Percentiles rank a stretch among this genome's conserved stretches.
Conservation (phyloP, 768 basidiomycete genomes). For the Trametes villosa region DNA sequence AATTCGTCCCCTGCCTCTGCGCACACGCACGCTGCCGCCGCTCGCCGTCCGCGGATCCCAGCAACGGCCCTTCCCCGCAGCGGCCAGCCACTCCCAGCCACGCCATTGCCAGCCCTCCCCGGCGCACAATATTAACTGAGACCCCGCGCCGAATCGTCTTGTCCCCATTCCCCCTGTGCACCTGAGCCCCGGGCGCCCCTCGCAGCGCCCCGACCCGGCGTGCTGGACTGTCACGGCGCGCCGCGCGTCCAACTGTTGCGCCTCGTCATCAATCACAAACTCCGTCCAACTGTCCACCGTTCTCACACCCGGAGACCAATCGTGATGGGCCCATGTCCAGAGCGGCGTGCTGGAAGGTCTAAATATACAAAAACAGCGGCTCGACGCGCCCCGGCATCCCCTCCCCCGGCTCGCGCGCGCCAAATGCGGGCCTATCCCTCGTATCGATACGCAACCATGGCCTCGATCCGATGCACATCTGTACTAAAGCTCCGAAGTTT, state of each 20-base stretch:
- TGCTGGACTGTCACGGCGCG: constrained; percentile 16
- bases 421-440: constrained; percentile 57
- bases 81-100: not conserved
- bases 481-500: constrained; percentile 97
- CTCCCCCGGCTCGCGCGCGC: constrained; percentile 2
- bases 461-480: constrained; percentile 96
- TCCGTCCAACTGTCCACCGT: not conserved
- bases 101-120: not conserved
- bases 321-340: constrained; percentile 2
- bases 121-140: not conserved
- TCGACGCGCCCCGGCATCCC: constrained; percentile 11
- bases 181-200: not conserved
- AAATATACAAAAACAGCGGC: not conserved
- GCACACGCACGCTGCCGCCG: not conserved
- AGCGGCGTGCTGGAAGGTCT: not conserved
- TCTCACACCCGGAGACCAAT: constrained; percentile 15
- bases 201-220: constrained; percentile 9
- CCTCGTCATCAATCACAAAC: constrained; percentile 20
- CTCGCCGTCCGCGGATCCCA: not conserved
- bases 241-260: constrained; percentile 11
- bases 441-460: constrained; percentile 97
- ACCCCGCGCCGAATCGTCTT: constrained; percentile 1
- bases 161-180: not conserved
- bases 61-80: not conserved
- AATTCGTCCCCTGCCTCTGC: not conserved